Evolutionary conservation across 1,284 basidiomycete genomes (phyloP), one percentile per base, ranked within the genome.

Genomic region (Peniophora sp.): DNA sequence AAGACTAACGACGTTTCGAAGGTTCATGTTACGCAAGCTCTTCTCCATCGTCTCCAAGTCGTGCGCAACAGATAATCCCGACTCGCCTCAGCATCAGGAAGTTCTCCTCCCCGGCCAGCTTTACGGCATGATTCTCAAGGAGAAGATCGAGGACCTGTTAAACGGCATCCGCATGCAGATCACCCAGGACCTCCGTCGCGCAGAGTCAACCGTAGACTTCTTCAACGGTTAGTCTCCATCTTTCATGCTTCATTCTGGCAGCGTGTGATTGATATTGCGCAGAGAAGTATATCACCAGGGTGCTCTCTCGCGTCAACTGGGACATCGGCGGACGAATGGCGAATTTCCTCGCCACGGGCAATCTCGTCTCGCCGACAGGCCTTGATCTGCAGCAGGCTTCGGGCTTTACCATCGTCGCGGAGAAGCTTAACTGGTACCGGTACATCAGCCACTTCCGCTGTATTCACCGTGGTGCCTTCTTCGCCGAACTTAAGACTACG

Each of bases 381-480:
- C 84, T 99, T 50, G 97, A 99, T 70, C 73, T 99, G 17, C 96
- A 99, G 66, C 97, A 99, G 70, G 89, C 93, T 0, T 89, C 92
- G 16, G 97, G 97, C 45, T 99, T 97, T 72, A 98, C 97, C 3
- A 96, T 99, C 60, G 90, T 99, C 45, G 97, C 96, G 2, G 97
- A 99, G 71, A 99, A 99, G 71, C 79, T 99, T 57, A 99, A 99
- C 69, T 99, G 96, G 82, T 89, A 91, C 63, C 92, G 97, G 46
- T 99, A 98, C 69, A 93, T 99, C 65, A 90, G 90, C 61, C 97
- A 99, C 71, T 99, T 99, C 77, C 80, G 97, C 52, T 97, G 92
- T 67, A 95, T 99, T 43, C 97, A 99, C 71, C 90, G 97, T 72
- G 97, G 97, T 69, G 94, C 97, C 43, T 99, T 99, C 82, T 99